phyloP scores from a whole-genome alignment of 257 asterid genomes.

The Solanum dulcamara region DNA sequence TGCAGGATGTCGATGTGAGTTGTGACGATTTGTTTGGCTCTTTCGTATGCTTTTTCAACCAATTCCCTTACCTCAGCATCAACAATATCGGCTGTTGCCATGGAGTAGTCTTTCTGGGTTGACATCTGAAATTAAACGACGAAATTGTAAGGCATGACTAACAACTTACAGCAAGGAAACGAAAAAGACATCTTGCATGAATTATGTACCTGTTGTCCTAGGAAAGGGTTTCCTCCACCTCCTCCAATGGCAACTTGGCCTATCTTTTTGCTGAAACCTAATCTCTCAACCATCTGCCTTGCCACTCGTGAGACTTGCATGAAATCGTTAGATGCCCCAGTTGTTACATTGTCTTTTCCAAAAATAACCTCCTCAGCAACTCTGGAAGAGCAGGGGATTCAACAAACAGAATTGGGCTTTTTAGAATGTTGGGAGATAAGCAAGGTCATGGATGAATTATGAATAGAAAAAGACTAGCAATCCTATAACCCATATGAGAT shows the following conservation, averaged over 20 bases:
- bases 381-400: constrained; percentile 22
- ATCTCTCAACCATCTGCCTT: constrained; percentile 96
- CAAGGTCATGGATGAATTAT: not conserved
- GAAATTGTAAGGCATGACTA: not conserved
- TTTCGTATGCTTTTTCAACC: constrained; percentile 62
- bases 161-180: not conserved
- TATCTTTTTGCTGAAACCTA: constrained; percentile 92
- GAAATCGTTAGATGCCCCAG: constrained; percentile 99
- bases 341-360: constrained; percentile 80
- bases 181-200: not conserved
- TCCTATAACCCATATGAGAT: not conserved
- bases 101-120: constrained; percentile 77
- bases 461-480: not conserved
- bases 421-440: not conserved
- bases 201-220: constrained; percentile 68
- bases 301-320: constrained; percentile 99
- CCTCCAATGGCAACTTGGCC: constrained; percentile 97
- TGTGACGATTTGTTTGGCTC: constrained; percentile 59
- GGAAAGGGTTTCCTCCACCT: constrained; percentile 86
- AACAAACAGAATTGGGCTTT: not conserved
- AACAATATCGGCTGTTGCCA: constrained; percentile 94
- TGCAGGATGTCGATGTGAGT: constrained; percentile 75
- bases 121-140: constrained; percentile 17
- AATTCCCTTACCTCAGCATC: constrained; percentile 87
- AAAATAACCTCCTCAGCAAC: constrained; percentile 90